phyloP scores from a whole-genome alignment of 202 grass and related monocot genomes.

The Hordeum pubiflorum region DNA sequence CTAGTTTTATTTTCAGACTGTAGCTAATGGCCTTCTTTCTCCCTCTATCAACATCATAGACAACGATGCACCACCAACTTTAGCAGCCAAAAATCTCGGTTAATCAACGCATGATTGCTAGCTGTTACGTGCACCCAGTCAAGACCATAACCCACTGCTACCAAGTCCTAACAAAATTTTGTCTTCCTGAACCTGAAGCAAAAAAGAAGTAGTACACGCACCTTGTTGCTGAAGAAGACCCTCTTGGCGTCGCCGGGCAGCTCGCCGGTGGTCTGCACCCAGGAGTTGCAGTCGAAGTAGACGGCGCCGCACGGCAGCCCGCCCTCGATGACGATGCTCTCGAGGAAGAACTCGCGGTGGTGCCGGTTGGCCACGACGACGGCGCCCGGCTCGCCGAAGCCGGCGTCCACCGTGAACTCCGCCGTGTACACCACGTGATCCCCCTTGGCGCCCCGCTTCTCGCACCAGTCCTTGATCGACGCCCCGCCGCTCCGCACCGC shows the following conservation, averaged over 20 bases:
- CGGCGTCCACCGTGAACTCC: slow-evolving; percentile 66
- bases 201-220: slow-evolving; percentile 4
- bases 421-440: slow-evolving; percentile 82
- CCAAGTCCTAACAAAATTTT: neutral
- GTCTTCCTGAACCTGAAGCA: neutral
- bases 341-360: slow-evolving; percentile 85
- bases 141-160: neutral
- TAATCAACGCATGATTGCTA: slow-evolving; percentile 5
- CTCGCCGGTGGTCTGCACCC: slow-evolving; percentile 76
- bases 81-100: neutral
- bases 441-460: slow-evolving; percentile 64
- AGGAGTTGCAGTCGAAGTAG: slow-evolving; percentile 83
- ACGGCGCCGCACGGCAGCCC: slow-evolving; percentile 54
- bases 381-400: slow-evolving; percentile 74
- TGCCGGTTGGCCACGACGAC: slow-evolving; percentile 70
- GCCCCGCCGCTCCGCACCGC: slow-evolving; percentile 44
- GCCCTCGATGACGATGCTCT: slow-evolving; percentile 81
- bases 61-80: slow-evolving; percentile 23
- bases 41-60: slow-evolving; percentile 23
- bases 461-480: slow-evolving; percentile 77
- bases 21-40: neutral
- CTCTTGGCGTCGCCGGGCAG: slow-evolving; percentile 36
- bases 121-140: neutral
- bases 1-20: too few relatives aligned
- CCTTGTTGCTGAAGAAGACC: slow-evolving; percentile 97